Conservation (phyloP, 1,284 basidiomycete species). For the Cutaneotrichosporon mucoides region DNA sequence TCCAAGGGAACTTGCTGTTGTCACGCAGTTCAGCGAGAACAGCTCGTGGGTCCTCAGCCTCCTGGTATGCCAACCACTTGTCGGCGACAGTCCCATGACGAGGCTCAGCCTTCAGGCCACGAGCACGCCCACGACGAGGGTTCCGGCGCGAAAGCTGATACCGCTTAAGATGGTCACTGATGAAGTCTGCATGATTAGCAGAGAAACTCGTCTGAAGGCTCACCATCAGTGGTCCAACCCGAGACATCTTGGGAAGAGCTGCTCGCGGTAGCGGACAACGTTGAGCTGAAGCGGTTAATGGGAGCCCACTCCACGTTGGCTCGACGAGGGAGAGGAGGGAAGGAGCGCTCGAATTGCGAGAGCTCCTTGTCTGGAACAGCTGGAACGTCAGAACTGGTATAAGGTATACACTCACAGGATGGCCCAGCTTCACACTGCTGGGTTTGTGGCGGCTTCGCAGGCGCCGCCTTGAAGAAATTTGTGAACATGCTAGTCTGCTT, state of each 20-base stretch:
- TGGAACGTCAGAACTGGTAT: neutral
- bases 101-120: slow-evolving; percentile 39
- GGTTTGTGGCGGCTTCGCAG: neutral
- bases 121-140: slow-evolving; percentile 14
- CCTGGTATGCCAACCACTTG: slow-evolving; percentile 35
- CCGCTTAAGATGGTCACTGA: slow-evolving; percentile 27
- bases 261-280: neutral
- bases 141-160: slow-evolving; percentile 7
- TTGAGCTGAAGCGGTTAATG: slow-evolving; percentile 20
- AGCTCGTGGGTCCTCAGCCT: slow-evolving; percentile 42
- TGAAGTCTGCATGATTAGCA: slow-evolving; percentile 22
- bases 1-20: slow-evolving; percentile 41
- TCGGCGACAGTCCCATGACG: slow-evolving; percentile 35
- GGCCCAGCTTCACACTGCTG: slow-evolving; percentile 3
- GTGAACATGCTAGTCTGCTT: slow-evolving; percentile 35
- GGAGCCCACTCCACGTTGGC: slow-evolving; percentile 35
- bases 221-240: slow-evolving; percentile 8
- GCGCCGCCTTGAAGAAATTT: slow-evolving; percentile 31
- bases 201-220: neutral
- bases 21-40: slow-evolving; percentile 38
- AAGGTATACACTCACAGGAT: slow-evolving; percentile 17
- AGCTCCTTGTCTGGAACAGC: neutral
- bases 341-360: slow-evolving; percentile 28
- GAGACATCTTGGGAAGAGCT: neutral
- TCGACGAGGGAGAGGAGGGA: slow-evolving; percentile 27